Percentiles rank a stretch among this genome's conserved stretches.
phyloP scores from a whole-genome alignment of 139 green algal genomes.

The Micromonas commoda region DNA sequence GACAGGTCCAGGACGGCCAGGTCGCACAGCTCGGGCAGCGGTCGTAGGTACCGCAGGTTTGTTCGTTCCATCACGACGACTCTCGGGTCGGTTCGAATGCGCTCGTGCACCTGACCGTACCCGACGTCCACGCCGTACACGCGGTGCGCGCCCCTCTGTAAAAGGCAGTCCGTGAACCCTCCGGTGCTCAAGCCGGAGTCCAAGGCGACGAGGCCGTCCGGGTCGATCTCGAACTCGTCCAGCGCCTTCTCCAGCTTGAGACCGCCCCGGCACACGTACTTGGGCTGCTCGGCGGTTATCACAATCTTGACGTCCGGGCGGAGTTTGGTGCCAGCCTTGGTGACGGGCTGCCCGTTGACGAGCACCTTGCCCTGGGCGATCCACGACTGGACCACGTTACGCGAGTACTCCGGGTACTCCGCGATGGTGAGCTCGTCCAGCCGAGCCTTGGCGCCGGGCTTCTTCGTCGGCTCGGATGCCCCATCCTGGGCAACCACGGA shows the following conservation, averaged over 20 bases:
- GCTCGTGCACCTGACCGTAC: constrained; percentile 85
- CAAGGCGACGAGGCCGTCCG: constrained; percentile 57
- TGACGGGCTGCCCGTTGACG: constrained; percentile 55
- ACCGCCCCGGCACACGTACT: constrained; percentile 82
- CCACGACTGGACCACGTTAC: constrained; percentile 80
- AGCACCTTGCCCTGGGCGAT: constrained; percentile 82
- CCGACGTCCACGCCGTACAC: constrained; percentile 95
- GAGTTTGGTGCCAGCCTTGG: constrained; percentile 71
- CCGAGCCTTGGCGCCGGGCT: constrained; percentile 28
- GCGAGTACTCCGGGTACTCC: constrained; percentile 62
- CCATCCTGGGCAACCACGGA: background rate
- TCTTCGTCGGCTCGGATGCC: background rate
- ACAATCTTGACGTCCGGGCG: constrained; percentile 42
- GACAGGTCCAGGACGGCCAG: constrained; percentile 89
- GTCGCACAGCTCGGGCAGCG: constrained; percentile 55
- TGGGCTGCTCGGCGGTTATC: constrained; percentile 64
- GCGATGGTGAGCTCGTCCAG: constrained; percentile 81
- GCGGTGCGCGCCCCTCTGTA: constrained; percentile 69
- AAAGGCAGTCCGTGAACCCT: constrained; percentile 93
- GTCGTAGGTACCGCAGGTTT: constrained; percentile 72
- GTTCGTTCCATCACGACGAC: constrained; percentile 86
- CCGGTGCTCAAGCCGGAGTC: constrained; percentile 92
- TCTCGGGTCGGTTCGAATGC: constrained; percentile 61
- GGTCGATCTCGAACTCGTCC: constrained; percentile 69
- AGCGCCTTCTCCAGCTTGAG: constrained; percentile 91